A percentile compares a stretch with the other conserved stretches of the same genome.
Conservation (phyloP, 441 rosid genomes). For the Capsella rubella region DNA sequence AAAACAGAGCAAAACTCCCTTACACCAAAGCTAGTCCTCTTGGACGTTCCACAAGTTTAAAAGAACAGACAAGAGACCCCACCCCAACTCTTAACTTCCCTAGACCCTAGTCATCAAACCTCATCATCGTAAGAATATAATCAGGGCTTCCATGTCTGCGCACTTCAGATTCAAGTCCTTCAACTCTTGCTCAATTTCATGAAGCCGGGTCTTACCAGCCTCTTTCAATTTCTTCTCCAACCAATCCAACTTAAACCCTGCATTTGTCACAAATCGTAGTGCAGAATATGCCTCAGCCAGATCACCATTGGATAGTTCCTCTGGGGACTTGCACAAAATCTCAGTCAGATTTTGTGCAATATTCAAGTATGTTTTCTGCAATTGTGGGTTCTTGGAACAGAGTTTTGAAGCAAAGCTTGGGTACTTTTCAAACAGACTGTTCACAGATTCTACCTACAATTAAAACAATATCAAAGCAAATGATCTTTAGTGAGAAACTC, state of each 20-base stretch:
- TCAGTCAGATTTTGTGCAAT: background rate
- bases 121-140: background rate
- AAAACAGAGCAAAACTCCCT: no score
- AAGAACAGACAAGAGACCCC: background rate
- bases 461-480: background rate
- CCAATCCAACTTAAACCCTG: constrained; percentile 48
- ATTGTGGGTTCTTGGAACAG: background rate
- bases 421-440: background rate
- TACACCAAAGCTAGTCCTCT: no score
- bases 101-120: background rate
- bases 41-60: no score
- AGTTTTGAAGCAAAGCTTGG: background rate
- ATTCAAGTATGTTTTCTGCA: background rate
- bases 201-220: background rate
- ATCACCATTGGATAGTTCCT: background rate
- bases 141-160: background rate
- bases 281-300: background rate
- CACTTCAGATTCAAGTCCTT: background rate
- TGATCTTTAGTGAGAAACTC: background rate
- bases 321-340: background rate
- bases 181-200: background rate
- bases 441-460: background rate
- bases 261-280: background rate
- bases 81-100: background rate
- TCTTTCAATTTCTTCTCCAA: constrained; percentile 42